Evolutionary conservation across 2,329 filamentous ascomycete genomes (phyloP).

Genomic region (Cadophora luteo-olivacea): DNA sequence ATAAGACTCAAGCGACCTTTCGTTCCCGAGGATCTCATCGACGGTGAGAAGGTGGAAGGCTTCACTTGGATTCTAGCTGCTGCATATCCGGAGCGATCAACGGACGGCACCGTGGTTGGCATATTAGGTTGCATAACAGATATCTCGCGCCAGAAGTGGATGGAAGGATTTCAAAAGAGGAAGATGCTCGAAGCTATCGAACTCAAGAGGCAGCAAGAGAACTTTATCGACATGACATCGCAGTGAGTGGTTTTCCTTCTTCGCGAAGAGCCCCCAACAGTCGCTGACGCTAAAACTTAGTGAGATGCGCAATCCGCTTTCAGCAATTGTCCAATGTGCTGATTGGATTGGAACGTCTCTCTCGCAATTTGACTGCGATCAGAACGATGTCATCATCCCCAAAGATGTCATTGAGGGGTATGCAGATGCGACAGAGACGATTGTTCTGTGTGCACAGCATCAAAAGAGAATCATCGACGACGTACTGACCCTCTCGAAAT

Average conservation of each 20-base stretch:
- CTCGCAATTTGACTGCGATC: conserved; percentile 43
- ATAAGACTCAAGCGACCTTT: conserved; percentile 47
- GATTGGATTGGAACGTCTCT: conserved; percentile 68
- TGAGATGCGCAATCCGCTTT: conserved; percentile 76
- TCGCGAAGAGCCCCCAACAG: background rate
- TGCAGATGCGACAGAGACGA: conserved; percentile 77
- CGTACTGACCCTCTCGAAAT: conserved; percentile 74
- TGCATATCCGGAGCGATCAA: conserved; percentile 34
- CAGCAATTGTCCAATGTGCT: conserved; percentile 75
- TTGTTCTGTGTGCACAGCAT: conserved; percentile 77
- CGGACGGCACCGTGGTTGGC: conserved; percentile 30
- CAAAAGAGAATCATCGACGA: conserved; percentile 80
- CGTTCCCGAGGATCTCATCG: conserved; percentile 58
- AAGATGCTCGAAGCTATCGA: conserved; percentile 51
- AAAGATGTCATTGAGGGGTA: conserved; percentile 61
- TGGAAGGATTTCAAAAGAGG: conserved; percentile 47
- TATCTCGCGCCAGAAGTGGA: conserved; percentile 37
- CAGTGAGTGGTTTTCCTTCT: conserved; percentile 26
- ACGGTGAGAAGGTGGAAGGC: conserved; percentile 54
- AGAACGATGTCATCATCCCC: conserved; percentile 44
- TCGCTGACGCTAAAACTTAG: conserved; percentile 16
- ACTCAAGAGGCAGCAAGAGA: conserved; percentile 74
- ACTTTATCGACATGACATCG: conserved; percentile 78
- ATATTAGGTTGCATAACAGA: conserved; percentile 37
- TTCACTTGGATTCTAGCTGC: conserved; percentile 36